Percentiles rank a stretch among this genome's conserved stretches.
Evolutionary conservation across 176 grass and related monocot genomes (phyloP).

Genomic region (Aechmea fasciata): DNA sequence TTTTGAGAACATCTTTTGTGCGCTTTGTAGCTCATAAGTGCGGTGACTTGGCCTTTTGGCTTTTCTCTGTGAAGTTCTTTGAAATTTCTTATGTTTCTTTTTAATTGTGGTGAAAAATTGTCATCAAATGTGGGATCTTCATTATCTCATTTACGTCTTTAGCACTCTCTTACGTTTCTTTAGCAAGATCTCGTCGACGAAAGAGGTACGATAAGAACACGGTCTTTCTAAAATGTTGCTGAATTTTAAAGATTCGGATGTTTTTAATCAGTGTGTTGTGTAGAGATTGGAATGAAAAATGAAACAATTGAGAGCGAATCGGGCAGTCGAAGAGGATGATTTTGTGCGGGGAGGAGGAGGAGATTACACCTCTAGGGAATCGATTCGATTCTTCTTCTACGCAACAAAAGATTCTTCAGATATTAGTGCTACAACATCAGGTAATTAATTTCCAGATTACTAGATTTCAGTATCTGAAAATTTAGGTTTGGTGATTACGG

Average conservation of each 20-base stretch:
- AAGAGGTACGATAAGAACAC: slow-evolving; percentile 11
- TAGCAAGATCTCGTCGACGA: background rate
- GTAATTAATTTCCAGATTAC: background rate
- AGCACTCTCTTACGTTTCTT: too few species aligned
- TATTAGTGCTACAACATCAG: background rate
- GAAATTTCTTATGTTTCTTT: too few species aligned
- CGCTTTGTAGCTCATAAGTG: too few species aligned
- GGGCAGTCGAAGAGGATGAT: background rate
- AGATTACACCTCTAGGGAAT: slow-evolving; percentile 3
- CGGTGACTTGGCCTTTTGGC: too few species aligned
- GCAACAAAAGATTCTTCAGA: background rate
- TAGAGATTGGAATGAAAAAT: slow-evolving; percentile 17
- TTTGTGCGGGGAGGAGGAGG: slow-evolving; percentile 5
- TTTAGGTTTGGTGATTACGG: too few species aligned
- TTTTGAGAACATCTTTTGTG: too few species aligned
- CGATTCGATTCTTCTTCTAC: background rate
- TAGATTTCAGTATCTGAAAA: background rate
- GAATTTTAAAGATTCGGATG: background rate
- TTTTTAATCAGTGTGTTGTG: background rate
- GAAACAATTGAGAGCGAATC: background rate
- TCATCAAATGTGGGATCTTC: too few species aligned
- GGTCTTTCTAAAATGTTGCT: background rate
- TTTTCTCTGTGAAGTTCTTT: too few species aligned
- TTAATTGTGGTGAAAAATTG: too few species aligned
- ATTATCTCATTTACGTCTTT: too few species aligned